Evolutionary conservation across 768 basidiomycete genomes (phyloP).

Genomic region (Agaricus blazei): DNA sequence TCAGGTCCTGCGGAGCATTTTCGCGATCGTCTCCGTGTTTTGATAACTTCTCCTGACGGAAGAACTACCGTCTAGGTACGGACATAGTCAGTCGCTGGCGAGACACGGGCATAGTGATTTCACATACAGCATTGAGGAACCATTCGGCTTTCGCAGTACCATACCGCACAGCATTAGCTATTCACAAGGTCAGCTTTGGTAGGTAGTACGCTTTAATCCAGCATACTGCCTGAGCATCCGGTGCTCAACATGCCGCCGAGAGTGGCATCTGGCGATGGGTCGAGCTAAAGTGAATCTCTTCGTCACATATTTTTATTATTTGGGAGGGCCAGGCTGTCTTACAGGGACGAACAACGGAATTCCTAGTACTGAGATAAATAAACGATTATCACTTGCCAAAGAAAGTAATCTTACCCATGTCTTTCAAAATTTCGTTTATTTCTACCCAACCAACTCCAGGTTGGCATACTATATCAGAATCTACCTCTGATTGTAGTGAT

Average conservation of each 20-base stretch:
- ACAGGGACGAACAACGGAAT: constrained; percentile 85
- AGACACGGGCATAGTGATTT: neutral
- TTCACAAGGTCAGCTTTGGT: neutral
- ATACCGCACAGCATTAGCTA: constrained; percentile 79
- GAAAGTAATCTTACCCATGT: constrained; percentile 40
- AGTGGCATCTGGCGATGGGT: constrained; percentile 75
- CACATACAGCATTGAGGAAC: constrained; percentile 74
- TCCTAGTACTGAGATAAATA: constrained; percentile 26
- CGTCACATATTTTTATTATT: neutral
- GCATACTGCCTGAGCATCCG: constrained; percentile 76
- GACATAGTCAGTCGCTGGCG: neutral
- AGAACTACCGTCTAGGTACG: constrained; percentile 74
- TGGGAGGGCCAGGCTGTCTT: constrained; percentile 14
- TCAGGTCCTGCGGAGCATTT: constrained; percentile 91
- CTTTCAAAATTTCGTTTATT: constrained; percentile 60
- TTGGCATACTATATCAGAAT: constrained; percentile 72
- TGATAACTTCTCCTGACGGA: constrained; percentile 85
- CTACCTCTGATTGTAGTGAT: constrained; percentile 40
- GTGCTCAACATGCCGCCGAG: constrained; percentile 87
- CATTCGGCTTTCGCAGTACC: constrained; percentile 89
- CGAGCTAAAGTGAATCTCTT: constrained; percentile 40
- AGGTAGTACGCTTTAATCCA: neutral
- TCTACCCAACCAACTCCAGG: constrained; percentile 69
- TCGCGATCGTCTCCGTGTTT: constrained; percentile 71
- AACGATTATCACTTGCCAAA: neutral